These are phyloP conservation scores for Chlamydomonas urium DNA, from an alignment of 139 green algal genomes.

Conservation along the genomic window DNA sequence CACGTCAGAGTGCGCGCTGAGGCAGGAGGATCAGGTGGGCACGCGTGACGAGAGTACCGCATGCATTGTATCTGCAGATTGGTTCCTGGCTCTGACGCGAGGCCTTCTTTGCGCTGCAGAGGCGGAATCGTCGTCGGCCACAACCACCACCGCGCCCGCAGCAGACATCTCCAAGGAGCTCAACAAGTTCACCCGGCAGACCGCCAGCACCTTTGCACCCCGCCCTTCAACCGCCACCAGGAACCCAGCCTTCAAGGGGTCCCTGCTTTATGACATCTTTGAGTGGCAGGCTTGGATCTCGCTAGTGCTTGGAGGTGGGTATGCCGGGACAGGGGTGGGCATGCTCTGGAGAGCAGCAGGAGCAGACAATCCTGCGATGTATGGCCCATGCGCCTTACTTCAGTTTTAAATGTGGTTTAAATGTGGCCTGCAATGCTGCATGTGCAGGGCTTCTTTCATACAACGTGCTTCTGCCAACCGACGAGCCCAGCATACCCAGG, in stretches of 20 bases:
- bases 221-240: slow-evolving; percentile 57
- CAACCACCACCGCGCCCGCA: neutral
- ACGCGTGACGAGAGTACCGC: neutral
- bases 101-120: neutral
- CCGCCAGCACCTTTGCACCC: slow-evolving; percentile 83
- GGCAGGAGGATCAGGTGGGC: too few species aligned
- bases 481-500: slow-evolving; percentile 85
- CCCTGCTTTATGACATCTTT: slow-evolving; percentile 72
- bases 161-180: slow-evolving; percentile 45
- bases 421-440: neutral
- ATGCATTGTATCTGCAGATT: neutral
- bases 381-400: slow-evolving; percentile 12
- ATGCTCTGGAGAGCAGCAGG: neutral
- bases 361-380: neutral
- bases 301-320: slow-evolving; percentile 53
- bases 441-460: slow-evolving; percentile 77
- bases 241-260: slow-evolving; percentile 87
- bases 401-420: too few species aligned
- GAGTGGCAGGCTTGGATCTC: slow-evolving; percentile 78
- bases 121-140: neutral
- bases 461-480: slow-evolving; percentile 92
- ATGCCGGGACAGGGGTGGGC: too few species aligned
- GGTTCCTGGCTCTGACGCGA: neutral
- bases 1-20: too few species aligned
- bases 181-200: slow-evolving; percentile 55